Conservation (phyloP, 768 basidiomycete genomes). For the Pleurotus platypus region DNA sequence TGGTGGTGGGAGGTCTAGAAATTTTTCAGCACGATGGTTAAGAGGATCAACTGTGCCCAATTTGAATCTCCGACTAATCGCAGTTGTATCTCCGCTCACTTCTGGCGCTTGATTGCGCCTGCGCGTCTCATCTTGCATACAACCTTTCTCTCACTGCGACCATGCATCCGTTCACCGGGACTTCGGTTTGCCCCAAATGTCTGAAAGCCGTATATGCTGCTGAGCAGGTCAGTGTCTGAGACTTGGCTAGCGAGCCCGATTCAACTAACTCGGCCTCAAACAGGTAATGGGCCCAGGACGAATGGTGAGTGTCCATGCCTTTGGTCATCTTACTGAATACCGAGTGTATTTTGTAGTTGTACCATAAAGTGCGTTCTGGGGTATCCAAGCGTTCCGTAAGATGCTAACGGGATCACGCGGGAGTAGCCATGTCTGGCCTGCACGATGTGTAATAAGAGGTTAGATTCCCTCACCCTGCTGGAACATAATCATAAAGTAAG, state of each 20-base stretch:
- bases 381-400: not conserved
- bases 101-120: not conserved
- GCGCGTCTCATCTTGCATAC: too few species aligned
- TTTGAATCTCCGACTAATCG: slow-evolving; percentile 30
- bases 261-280: not conserved
- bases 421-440: slow-evolving; percentile 77
- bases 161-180: slow-evolving; percentile 75
- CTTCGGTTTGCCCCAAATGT: slow-evolving; percentile 72
- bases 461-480: slow-evolving; percentile 72
- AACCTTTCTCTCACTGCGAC: slow-evolving; percentile 7
- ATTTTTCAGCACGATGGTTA: slow-evolving; percentile 18
- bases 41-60: slow-evolving; percentile 23
- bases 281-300: slow-evolving; percentile 86
- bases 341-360: slow-evolving; percentile 44
- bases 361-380: slow-evolving; percentile 59
- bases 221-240: slow-evolving; percentile 60
- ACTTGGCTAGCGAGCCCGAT: not conserved
- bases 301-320: slow-evolving; percentile 50
- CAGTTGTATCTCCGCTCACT: not conserved
- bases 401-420: not conserved
- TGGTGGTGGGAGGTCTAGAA: slow-evolving; percentile 2
- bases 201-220: slow-evolving; percentile 80
- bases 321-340: not conserved
- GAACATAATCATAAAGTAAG: slow-evolving; percentile 83
- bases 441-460: slow-evolving; percentile 67